Percentiles rank a stretch among this genome's conserved stretches.
These are phyloP conservation scores for Plenodomus tracheiphilus DNA, from an alignment of 2,329 filamentous ascomycete genomes.

Conservation along the genomic window DNA sequence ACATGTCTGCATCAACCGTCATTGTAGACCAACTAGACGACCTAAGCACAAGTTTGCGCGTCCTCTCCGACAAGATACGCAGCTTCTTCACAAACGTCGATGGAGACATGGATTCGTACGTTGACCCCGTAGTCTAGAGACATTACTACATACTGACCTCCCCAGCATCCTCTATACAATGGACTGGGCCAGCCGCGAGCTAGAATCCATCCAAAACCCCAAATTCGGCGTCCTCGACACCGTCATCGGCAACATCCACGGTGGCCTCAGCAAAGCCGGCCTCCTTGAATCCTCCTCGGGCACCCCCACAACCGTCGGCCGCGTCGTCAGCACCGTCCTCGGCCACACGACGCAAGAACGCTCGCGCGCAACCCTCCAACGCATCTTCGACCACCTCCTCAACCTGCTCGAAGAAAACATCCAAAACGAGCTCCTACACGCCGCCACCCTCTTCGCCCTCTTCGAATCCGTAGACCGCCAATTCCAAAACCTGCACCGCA, in stretches of 20 bases:
- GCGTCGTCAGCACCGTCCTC: slow-evolving; percentile 71
- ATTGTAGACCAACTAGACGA: slow-evolving; percentile 86
- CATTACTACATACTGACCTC: slow-evolving; percentile 22
- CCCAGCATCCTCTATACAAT: slow-evolving; percentile 84
- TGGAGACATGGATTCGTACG: slow-evolving; percentile 81
- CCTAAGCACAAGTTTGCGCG: slow-evolving; percentile 82
- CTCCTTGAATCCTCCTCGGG: slow-evolving; percentile 40
- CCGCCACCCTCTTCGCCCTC: slow-evolving; percentile 78
- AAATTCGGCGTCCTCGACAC: slow-evolving; percentile 64
- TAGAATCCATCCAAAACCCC: slow-evolving; percentile 55
- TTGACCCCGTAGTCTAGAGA: too few species aligned
- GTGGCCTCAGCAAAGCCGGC: slow-evolving; percentile 67
- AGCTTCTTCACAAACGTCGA: slow-evolving; percentile 93
- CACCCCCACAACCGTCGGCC: slow-evolving; percentile 69
- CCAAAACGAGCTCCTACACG: slow-evolving; percentile 78
- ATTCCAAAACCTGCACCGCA: slow-evolving; percentile 84
- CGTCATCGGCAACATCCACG: slow-evolving; percentile 84
- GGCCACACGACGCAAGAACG: slow-evolving; percentile 80
- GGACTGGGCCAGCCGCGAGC: slow-evolving; percentile 91
- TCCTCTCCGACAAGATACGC: slow-evolving; percentile 80
- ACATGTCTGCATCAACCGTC: slow-evolving; percentile 85
- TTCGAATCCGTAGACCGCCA: slow-evolving; percentile 91
- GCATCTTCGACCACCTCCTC: slow-evolving; percentile 87
- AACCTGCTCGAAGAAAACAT: slow-evolving; percentile 87
- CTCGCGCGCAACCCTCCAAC: slow-evolving; percentile 77